These are phyloP conservation scores for Coprinopsis cinerea DNA, from an alignment of 768 basidiomycete species.

Conservation along the genomic window DNA sequence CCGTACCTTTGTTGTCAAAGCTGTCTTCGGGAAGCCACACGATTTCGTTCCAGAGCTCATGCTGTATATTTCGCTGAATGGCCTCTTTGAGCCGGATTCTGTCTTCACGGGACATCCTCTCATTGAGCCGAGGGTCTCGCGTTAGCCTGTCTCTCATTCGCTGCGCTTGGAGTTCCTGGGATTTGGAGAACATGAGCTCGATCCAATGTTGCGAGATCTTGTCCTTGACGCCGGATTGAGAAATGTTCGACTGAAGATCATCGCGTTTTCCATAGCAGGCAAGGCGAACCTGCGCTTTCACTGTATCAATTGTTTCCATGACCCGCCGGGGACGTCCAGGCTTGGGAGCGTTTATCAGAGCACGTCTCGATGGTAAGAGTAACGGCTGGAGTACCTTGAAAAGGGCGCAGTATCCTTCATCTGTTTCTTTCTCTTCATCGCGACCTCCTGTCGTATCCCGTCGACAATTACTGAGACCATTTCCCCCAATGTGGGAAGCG, in stretches of 20 bases:
- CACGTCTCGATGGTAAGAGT: not conserved
- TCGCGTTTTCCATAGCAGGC: not conserved
- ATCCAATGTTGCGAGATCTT: slow-evolving; percentile 5
- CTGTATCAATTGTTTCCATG: not conserved
- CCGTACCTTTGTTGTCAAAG: not conserved
- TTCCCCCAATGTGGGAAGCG: slow-evolving; percentile 32
- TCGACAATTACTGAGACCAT: slow-evolving; percentile 34
- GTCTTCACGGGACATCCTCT: slow-evolving; percentile 3
- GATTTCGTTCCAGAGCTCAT: slow-evolving; percentile 11
- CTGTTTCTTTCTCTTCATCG: slow-evolving; percentile 23
- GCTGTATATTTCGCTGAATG: slow-evolving; percentile 14
- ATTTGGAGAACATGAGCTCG: not conserved
- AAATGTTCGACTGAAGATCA: not conserved
- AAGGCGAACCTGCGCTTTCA: not conserved
- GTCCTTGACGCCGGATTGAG: slow-evolving; percentile 5
- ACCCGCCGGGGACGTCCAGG: not conserved
- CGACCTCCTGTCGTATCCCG: slow-evolving; percentile 34
- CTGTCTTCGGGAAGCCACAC: not conserved
- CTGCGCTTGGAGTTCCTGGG: not conserved
- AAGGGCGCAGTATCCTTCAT: slow-evolving; percentile 29
- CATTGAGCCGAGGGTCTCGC: slow-evolving; percentile 3
- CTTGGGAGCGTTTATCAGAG: not conserved
- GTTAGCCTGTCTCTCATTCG: not conserved
- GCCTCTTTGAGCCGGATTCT: slow-evolving; percentile 7
- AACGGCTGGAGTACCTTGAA: slow-evolving; percentile 18